These are phyloP conservation scores for Neurospora africana DNA, from an alignment of 495 filamentous ascomycete species.

Conservation along the genomic window DNA sequence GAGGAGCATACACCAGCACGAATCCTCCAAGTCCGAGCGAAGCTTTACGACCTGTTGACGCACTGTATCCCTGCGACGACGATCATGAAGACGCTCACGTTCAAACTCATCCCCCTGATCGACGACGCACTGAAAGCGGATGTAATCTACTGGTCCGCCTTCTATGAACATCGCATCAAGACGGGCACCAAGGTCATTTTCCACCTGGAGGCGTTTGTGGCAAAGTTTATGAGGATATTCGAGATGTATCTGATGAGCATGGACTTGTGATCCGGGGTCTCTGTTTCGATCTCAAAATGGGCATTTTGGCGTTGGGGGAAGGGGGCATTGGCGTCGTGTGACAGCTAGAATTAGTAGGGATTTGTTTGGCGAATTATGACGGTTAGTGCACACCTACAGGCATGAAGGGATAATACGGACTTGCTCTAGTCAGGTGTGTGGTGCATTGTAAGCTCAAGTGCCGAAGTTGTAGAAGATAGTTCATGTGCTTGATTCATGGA, in stretches of 20 bases:
- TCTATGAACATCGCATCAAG: slow-evolving; percentile 90
- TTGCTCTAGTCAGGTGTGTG: neutral
- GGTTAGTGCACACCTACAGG: neutral
- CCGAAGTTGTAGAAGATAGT: neutral
- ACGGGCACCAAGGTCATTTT: slow-evolving; percentile 94
- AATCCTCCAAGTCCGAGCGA: slow-evolving; percentile 76
- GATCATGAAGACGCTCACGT: slow-evolving; percentile 86
- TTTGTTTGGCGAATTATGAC: neutral
- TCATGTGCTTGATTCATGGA: neutral
- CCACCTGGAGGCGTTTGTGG: slow-evolving; percentile 95
- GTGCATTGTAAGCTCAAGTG: neutral
- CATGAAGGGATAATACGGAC: neutral
- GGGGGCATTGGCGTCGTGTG: slow-evolving; percentile 2
- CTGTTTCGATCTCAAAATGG: neutral
- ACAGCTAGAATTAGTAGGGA: neutral
- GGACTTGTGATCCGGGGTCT: slow-evolving; percentile 39
- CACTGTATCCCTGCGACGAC: slow-evolving; percentile 94
- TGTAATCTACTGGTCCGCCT: slow-evolving; percentile 90
- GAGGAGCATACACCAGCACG: slow-evolving; percentile 79
- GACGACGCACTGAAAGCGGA: slow-evolving; percentile 85
- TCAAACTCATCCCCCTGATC: slow-evolving; percentile 76
- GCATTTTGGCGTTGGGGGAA: neutral
- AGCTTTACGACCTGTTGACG: slow-evolving; percentile 89
- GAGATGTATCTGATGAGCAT: slow-evolving; percentile 92
- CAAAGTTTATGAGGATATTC: slow-evolving; percentile 92